phyloP scores from a whole-genome alignment of 768 basidiomycete species.

The Suillus subalutaceus region DNA sequence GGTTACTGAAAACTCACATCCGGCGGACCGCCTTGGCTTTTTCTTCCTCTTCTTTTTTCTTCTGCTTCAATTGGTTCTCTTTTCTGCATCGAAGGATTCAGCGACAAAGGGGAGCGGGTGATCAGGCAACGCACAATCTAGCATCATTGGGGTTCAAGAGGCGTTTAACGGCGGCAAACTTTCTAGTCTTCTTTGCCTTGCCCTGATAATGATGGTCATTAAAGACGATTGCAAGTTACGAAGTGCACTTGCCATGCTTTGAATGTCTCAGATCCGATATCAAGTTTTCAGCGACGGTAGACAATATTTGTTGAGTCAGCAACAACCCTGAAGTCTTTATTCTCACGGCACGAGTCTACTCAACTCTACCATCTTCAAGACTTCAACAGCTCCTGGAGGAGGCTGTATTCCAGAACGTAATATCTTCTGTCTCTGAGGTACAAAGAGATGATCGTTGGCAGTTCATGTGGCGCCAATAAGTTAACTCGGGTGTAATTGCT shows the following conservation, averaged over 20 bases:
- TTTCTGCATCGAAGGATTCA: slow-evolving; percentile 58
- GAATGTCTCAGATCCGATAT: not conserved
- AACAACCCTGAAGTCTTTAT: not conserved
- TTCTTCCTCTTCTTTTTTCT: slow-evolving; percentile 79
- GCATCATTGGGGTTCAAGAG: slow-evolving; percentile 94
- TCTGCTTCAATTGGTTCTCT: slow-evolving; percentile 89
- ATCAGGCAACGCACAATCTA: slow-evolving; percentile 65
- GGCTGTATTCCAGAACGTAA: not conserved
- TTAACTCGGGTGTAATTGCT: too few species aligned
- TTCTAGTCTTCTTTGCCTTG: slow-evolving; percentile 91
- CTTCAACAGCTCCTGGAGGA: not conserved
- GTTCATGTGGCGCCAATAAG: not conserved
- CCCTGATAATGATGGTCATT: slow-evolving; percentile 48
- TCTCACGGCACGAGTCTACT: not conserved
- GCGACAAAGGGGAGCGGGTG: slow-evolving; percentile 3
- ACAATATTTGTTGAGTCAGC: slow-evolving; percentile 2
- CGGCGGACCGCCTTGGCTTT: slow-evolving; percentile 78
- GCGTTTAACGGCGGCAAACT: slow-evolving; percentile 93
- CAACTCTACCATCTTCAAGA: not conserved
- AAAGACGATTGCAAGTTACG: not conserved
- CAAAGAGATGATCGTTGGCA: not conserved
- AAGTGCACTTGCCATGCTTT: slow-evolving; percentile 22
- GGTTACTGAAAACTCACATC: slow-evolving; percentile 57
- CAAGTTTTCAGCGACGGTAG: not conserved
- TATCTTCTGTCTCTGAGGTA: not conserved